A percentile compares a stretch with the other conserved stretches of the same genome.
These are phyloP conservation scores for Candida railenensis DNA, from an alignment of 805 yeast genomes.

Conservation along the genomic window DNA sequence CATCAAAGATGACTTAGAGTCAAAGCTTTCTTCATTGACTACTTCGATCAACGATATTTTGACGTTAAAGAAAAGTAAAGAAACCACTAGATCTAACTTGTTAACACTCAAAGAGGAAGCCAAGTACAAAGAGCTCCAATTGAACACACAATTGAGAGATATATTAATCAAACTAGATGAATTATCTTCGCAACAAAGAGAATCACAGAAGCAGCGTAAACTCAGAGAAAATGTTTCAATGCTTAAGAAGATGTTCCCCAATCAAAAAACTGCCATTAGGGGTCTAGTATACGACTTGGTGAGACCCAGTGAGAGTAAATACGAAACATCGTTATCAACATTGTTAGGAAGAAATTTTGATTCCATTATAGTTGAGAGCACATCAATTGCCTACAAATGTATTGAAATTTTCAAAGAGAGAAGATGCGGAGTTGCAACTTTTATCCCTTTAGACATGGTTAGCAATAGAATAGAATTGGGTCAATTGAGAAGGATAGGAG, in stretches of 20 bases:
- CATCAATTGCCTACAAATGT: conserved; percentile 69
- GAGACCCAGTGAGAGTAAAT: conserved; percentile 70
- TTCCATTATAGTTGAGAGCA: conserved; percentile 77
- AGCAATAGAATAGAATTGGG: conserved; percentile 51
- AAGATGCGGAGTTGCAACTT: conserved; percentile 79
- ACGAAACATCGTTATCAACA: conserved; percentile 71
- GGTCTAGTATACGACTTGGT: conserved; percentile 82
- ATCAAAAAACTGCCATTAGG: conserved; percentile 56
- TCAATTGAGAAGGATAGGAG: conserved; percentile 47
- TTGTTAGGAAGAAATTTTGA: conserved; percentile 78
- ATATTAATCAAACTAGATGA: conserved; percentile 65
- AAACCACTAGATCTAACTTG: conserved; percentile 24
- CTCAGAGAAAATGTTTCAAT: conserved; percentile 71
- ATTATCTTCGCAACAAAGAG: conserved; percentile 72
- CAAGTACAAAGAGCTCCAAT: conserved; percentile 50
- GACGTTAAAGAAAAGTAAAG: conserved; percentile 23
- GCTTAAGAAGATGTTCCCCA: conserved; percentile 69
- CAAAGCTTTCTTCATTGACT: conserved; percentile 27
- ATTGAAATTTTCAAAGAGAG: conserved; percentile 81
- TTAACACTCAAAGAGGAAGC: conserved; percentile 35
- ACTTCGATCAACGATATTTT: conserved; percentile 32
- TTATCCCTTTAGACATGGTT: conserved; percentile 84
- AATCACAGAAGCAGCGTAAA: conserved; percentile 64
- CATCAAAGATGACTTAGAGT: conserved; percentile 33
- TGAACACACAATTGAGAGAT: conserved; percentile 64